A percentile compares a stretch with the other conserved stretches of the same genome.
phyloP scores from a whole-genome alignment of 805 yeast genomes.

The Nakazawaea ishiwadae region DNA sequence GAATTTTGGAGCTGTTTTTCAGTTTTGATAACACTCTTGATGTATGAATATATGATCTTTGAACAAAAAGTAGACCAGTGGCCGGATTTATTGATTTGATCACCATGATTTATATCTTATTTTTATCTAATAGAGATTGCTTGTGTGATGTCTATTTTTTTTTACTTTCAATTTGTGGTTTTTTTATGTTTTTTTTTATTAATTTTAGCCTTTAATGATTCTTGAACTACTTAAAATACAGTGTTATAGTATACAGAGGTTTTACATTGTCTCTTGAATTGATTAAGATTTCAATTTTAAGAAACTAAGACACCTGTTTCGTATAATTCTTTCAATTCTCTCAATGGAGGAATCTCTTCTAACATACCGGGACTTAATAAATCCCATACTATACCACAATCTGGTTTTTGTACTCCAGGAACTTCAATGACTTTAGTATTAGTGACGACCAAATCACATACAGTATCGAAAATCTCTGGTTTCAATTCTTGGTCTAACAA shows the following conservation, averaged over 20 bases:
- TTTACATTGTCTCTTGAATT: too few species aligned
- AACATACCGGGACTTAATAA: constrained; percentile 22
- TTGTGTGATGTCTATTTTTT: not conserved
- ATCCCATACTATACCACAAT: constrained; percentile 25
- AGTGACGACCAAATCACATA: constrained; percentile 26
- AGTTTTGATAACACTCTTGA: not conserved
- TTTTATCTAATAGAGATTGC: too few species aligned
- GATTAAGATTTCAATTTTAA: too few species aligned
- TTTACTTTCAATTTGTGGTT: not conserved
- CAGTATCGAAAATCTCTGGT: constrained; percentile 27
- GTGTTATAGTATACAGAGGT: too few species aligned
- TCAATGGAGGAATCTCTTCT: constrained; percentile 24
- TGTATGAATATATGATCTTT: not conserved
- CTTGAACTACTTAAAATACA: too few species aligned
- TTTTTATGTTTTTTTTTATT: too few species aligned
- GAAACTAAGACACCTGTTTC: too few species aligned
- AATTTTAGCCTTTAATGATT: not conserved
- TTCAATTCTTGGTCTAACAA: constrained; percentile 20
- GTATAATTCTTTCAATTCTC: constrained; percentile 15
- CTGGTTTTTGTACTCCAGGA: constrained; percentile 19
- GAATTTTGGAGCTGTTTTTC: not conserved
- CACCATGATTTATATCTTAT: too few species aligned
- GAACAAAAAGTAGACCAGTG: too few species aligned
- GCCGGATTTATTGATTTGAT: too few species aligned
- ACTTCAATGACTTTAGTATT: constrained; percentile 18